A percentile compares a stretch with the other conserved stretches of the same genome.
phyloP scores from a whole-genome alignment of 805 yeast species.

The Wickerhamomyces bovis region DNA sequence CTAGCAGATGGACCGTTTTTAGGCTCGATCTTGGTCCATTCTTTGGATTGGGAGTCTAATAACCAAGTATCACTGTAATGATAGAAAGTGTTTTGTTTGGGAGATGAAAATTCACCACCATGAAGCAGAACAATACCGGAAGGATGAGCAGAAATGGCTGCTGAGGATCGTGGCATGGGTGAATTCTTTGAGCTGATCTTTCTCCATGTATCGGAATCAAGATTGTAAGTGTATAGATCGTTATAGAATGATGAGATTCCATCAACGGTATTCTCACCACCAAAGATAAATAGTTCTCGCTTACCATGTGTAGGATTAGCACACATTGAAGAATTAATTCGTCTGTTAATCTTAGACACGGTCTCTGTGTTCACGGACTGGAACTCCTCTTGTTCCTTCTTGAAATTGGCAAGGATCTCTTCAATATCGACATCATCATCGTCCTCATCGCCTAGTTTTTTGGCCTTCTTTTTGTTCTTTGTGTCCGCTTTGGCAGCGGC shows the following conservation, averaged over 20 bases:
- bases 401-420: constrained; percentile 69
- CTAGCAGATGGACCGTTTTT: constrained; percentile 77
- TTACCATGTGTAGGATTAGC: constrained; percentile 71
- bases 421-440: constrained; percentile 87
- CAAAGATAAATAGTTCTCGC: constrained; percentile 76
- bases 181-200: constrained; percentile 72
- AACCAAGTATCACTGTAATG: constrained; percentile 97
- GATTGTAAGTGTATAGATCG: constrained; percentile 66
- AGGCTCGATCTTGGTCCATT: constrained; percentile 83
- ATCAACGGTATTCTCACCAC: constrained; percentile 69
- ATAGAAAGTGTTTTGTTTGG: constrained; percentile 91
- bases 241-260: constrained; percentile 65
- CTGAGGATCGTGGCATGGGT: constrained; percentile 91
- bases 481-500: constrained; percentile 64
- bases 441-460: constrained; percentile 74
- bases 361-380: constrained; percentile 61
- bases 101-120: constrained; percentile 97
- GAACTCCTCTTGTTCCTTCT: constrained; percentile 73
- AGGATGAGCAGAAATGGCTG: constrained; percentile 90
- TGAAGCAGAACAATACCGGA: constrained; percentile 79
- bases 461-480: constrained; percentile 69
- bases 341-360: constrained; percentile 53
- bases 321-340: constrained; percentile 72
- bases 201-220: constrained; percentile 80
- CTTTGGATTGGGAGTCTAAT: constrained; percentile 74